phyloP scores from a whole-genome alignment of 2,329 filamentous ascomycete species.

The Nigrospora sphaerica region DNA sequence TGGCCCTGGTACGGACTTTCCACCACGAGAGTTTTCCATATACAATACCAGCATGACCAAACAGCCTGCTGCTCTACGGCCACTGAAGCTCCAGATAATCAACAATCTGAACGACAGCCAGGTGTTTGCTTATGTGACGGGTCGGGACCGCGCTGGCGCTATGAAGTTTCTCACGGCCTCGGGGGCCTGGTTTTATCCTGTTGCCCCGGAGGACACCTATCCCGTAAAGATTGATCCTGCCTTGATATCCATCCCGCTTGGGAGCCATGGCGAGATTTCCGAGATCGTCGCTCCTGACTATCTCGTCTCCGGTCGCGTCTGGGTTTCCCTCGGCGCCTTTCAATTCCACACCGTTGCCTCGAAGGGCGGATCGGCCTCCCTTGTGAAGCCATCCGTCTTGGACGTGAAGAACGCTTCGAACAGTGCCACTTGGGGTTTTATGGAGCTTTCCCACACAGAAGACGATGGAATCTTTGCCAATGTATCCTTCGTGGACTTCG shows the following conservation, averaged over 20 bases:
- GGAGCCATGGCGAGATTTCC: conserved; percentile 25
- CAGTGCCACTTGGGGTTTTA: conserved; percentile 19
- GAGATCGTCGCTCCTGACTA: conserved; percentile 30
- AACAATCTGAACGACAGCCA: too few relatives aligned
- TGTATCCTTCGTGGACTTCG: conserved; percentile 8
- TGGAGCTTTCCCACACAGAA: background rate
- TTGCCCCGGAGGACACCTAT: conserved; percentile 17
- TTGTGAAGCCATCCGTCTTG: conserved; percentile 41
- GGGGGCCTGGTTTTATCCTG: conserved; percentile 31
- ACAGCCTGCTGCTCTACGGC: background rate
- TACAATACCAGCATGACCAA: too few relatives aligned
- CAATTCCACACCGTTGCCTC: conserved; percentile 26
- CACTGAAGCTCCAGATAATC: background rate
- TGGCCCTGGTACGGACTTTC: too few relatives aligned
- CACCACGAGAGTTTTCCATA: too few relatives aligned
- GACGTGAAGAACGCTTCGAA: conserved; percentile 35
- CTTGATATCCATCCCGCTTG: conserved; percentile 29
- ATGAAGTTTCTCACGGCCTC: conserved; percentile 30
- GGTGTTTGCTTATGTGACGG: too few relatives aligned
- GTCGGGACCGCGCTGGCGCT: too few relatives aligned
- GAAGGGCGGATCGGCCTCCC: conserved; percentile 15
- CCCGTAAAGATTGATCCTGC: conserved; percentile 21
- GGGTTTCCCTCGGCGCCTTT: conserved; percentile 30
- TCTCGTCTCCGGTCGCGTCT: conserved; percentile 31
- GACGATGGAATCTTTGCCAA: background rate